Evolutionary conservation across 345 rosid species (phyloP).

Genomic region (Cardamine chenopodiifolia): DNA sequence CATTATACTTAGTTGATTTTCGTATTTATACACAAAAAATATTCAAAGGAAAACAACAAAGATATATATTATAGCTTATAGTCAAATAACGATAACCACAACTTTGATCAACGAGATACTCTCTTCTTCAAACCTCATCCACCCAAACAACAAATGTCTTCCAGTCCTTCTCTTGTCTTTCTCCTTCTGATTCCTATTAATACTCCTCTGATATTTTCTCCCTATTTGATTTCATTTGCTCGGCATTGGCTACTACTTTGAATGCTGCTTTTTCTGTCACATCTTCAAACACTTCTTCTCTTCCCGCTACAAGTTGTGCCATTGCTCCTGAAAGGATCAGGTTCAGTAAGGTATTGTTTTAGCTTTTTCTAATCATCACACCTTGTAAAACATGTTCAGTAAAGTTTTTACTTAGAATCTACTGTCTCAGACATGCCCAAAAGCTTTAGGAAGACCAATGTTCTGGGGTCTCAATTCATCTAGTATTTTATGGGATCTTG

Average conservation of each 20-base stretch:
- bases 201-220: constrained; percentile 7
- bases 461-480: not conserved
- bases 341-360: constrained; percentile 59
- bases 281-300: constrained; percentile 61
- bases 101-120: constrained; percentile 36
- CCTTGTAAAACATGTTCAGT: not conserved
- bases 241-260: constrained; percentile 69
- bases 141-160: constrained; percentile 43
- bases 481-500: not conserved
- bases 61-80: constrained; percentile 13
- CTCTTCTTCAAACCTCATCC: constrained; percentile 42
- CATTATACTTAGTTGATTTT: not conserved
- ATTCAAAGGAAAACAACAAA: constrained; percentile 2
- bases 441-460: constrained; percentile 18
- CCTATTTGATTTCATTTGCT: constrained; percentile 9
- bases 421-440: not conserved
- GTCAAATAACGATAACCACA: constrained; percentile 44
- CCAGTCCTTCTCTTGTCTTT: constrained; percentile 39
- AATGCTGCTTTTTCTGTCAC: constrained; percentile 86
- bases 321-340: constrained; percentile 64
- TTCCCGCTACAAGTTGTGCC: constrained; percentile 55
- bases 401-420: constrained; percentile 4
- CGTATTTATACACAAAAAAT: not conserved
- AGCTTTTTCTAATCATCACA: not conserved
- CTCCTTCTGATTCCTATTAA: constrained; percentile 33